A percentile compares a stretch with the other conserved stretches of the same genome.
Conservation (phyloP, 306 rosid genomes). For the Carpinus viminea region DNA sequence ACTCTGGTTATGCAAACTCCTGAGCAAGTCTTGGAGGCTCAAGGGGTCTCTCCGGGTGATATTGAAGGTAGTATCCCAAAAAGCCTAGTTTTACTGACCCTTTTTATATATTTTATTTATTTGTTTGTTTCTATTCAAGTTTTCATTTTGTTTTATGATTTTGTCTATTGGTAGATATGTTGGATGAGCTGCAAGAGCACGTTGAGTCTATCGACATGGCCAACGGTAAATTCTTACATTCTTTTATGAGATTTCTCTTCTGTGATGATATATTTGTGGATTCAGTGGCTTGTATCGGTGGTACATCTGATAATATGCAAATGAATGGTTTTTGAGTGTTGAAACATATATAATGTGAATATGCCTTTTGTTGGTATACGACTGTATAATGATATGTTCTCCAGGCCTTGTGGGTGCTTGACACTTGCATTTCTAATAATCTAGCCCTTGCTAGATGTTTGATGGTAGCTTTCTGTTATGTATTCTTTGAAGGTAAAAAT, state of each 20-base stretch:
- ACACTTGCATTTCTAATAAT: background rate
- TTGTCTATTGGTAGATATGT: slow-evolving; percentile 52
- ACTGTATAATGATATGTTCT: background rate
- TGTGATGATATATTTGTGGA: background rate
- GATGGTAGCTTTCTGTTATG: background rate
- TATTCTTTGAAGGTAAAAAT: no score
- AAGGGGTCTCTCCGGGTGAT: slow-evolving; percentile 70
- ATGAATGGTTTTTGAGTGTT: background rate
- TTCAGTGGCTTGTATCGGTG: background rate
- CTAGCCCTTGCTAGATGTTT: background rate
- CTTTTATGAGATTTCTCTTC: slow-evolving; percentile 4
- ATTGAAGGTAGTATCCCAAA: slow-evolving; percentile 61
- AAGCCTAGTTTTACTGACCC: background rate
- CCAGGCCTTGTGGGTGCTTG: background rate
- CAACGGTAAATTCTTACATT: slow-evolving; percentile 57
- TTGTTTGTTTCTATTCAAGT: background rate
- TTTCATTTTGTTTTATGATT: background rate
- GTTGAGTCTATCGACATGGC: slow-evolving; percentile 97
- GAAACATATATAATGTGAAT: background rate
- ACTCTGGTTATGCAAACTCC: slow-evolving; percentile 89
- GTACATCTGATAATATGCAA: background rate
- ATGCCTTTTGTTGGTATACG: background rate
- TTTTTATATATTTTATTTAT: background rate
- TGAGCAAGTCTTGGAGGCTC: slow-evolving; percentile 76
- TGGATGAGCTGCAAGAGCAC: slow-evolving; percentile 95